Percentiles rank a stretch among this genome's conserved stretches.
phyloP scores from a whole-genome alignment of 1,284 basidiomycete genomes.

The Ustilago trichophora region DNA sequence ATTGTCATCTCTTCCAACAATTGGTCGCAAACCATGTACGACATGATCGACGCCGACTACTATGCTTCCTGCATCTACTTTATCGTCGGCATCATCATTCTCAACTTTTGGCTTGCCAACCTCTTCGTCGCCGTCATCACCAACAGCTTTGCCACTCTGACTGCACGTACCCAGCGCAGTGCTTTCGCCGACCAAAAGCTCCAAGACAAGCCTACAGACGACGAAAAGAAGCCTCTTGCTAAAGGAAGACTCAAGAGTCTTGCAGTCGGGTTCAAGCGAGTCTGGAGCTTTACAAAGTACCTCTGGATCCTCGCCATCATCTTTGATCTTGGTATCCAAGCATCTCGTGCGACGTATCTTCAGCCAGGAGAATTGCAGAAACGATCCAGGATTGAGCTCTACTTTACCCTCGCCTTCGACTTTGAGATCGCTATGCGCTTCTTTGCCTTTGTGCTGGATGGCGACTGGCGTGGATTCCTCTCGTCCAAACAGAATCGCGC shows the following conservation, averaged over 20 bases:
- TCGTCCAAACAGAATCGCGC: constrained; percentile 75
- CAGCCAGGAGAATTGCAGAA: constrained; percentile 14
- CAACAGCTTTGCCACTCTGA: constrained; percentile 89
- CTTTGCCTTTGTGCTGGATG: constrained; percentile 73
- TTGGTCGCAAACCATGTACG: constrained; percentile 80
- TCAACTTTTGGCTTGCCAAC: constrained; percentile 76
- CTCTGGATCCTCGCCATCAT: constrained; percentile 73
- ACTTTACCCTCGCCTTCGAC: constrained; percentile 85
- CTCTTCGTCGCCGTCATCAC: constrained; percentile 96
- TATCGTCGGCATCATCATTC: constrained; percentile 73
- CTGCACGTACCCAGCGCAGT: constrained; percentile 86
- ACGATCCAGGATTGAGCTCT: constrained; percentile 75
- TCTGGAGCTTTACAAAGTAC: constrained; percentile 61
- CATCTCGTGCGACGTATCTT: constrained; percentile 73
- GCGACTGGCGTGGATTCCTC: constrained; percentile 85
- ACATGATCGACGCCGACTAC: constrained; percentile 90
- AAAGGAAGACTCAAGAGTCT: constrained; percentile 40
- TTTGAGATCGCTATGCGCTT: constrained; percentile 85
- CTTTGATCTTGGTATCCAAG: constrained; percentile 77
- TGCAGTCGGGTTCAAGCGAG: constrained; percentile 57
- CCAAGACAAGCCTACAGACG: constrained; percentile 9
- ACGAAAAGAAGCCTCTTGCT: constrained; percentile 9
- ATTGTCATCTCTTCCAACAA: constrained; percentile 77
- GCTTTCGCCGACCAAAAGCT: constrained; percentile 78
- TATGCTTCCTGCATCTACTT: constrained; percentile 88